Percentiles rank a stretch among this genome's conserved stretches.
Evolutionary conservation across 352 stramenopile species (phyloP).

Genomic region (Phytophthora kernoviae): DNA sequence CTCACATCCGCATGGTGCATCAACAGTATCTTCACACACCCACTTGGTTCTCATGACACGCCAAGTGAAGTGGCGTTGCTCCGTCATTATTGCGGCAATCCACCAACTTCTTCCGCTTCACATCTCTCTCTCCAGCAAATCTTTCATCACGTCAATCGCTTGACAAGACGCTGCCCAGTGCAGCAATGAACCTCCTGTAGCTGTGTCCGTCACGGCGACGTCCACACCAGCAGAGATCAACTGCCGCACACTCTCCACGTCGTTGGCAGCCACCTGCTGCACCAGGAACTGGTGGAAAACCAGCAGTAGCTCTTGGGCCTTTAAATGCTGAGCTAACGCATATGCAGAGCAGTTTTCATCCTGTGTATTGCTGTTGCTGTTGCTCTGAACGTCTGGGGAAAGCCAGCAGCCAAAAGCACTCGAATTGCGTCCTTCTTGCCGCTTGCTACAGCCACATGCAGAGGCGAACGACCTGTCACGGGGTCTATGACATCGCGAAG

Average conservation of each 20-base stretch:
- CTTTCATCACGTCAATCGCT: slow-evolving; percentile 53
- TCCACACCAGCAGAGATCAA: slow-evolving; percentile 70
- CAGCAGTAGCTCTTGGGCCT: slow-evolving; percentile 64
- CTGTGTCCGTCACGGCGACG: slow-evolving; percentile 54
- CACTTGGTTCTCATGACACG: slow-evolving; percentile 57
- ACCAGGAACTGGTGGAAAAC: slow-evolving; percentile 90
- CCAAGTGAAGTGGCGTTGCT: slow-evolving; percentile 78
- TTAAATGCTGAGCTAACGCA: slow-evolving; percentile 60
- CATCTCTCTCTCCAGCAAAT: slow-evolving; percentile 50
- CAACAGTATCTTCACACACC: slow-evolving; percentile 61
- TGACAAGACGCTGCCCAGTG: slow-evolving; percentile 85
- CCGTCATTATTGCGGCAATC: slow-evolving; percentile 70
- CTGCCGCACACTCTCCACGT: slow-evolving; percentile 55
- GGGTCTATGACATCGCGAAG: slow-evolving; percentile 64
- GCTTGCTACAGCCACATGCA: slow-evolving; percentile 76
- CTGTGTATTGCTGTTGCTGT: slow-evolving; percentile 2
- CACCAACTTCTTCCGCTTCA: slow-evolving; percentile 43
- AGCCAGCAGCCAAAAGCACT: slow-evolving; percentile 77
- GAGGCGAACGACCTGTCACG: slow-evolving; percentile 62
- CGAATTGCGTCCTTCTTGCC: slow-evolving; percentile 81
- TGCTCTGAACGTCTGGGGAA: slow-evolving; percentile 66
- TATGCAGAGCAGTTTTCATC: slow-evolving; percentile 56
- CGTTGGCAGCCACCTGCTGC: slow-evolving; percentile 77
- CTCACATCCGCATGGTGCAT: slow-evolving; percentile 41
- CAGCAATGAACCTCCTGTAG: slow-evolving; percentile 64